These are phyloP conservation scores for Tympanopsis confertula DNA, from an alignment of 2,329 filamentous ascomycete species.

Conservation along the genomic window DNA sequence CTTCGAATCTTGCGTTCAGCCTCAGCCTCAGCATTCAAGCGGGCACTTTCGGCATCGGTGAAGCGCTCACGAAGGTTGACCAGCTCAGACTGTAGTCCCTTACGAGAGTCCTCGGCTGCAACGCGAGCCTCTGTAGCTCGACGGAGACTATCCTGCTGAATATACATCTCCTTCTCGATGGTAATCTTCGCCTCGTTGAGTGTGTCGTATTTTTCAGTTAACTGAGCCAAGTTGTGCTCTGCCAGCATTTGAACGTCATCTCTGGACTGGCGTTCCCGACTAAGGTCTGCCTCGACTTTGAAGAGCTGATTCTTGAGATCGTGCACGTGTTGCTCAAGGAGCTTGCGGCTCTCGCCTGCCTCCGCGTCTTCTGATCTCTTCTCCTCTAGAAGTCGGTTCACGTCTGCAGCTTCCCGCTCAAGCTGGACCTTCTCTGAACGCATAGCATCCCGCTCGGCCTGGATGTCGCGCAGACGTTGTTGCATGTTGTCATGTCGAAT, in stretches of 20 bases:
- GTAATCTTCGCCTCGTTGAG: conserved; percentile 92
- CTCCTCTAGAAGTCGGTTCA: conserved; percentile 74
- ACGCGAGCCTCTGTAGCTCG: conserved; percentile 72
- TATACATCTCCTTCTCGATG: conserved; percentile 95
- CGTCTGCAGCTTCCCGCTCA: conserved; percentile 78
- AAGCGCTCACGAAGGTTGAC: conserved; percentile 73
- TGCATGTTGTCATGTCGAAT: conserved; percentile 72
- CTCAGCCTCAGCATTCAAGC: conserved; percentile 67
- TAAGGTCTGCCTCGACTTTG: conserved; percentile 76
- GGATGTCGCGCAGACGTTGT: conserved; percentile 66
- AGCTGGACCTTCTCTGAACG: conserved; percentile 73
- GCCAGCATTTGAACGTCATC: conserved; percentile 86
- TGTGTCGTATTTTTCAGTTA: conserved; percentile 75
- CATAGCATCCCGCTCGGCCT: conserved; percentile 79
- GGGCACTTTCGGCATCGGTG: conserved; percentile 73
- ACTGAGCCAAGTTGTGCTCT: conserved; percentile 72
- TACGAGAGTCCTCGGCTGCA: conserved; percentile 74
- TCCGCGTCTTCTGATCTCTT: conserved; percentile 84
- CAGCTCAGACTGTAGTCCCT: conserved; percentile 78
- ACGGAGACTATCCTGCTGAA: conserved; percentile 82
- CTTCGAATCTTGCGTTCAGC: conserved; percentile 71
- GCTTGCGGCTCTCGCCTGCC: conserved; percentile 66
- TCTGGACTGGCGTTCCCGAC: conserved; percentile 80
- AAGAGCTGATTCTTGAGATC: conserved; percentile 80
- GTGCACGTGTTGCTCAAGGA: conserved; percentile 77